These are phyloP conservation scores for Citrullus amarus DNA, from an alignment of 306 rosid genomes.

Conservation along the genomic window DNA sequence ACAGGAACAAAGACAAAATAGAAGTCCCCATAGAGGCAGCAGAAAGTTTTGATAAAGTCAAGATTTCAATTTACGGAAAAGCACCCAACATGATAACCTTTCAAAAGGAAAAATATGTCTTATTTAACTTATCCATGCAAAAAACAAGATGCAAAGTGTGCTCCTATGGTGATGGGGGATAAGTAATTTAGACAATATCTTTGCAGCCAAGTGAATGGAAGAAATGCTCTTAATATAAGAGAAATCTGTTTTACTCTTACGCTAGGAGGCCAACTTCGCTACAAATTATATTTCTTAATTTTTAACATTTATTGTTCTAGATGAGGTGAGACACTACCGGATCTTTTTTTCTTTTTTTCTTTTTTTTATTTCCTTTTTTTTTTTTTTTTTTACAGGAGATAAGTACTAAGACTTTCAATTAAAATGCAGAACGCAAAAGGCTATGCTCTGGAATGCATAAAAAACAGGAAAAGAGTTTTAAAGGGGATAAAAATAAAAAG, in stretches of 20 bases:
- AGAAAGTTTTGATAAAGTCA: background rate
- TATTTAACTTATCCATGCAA: background rate
- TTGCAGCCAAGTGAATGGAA: background rate
- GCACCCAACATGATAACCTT: background rate
- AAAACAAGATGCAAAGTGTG: background rate
- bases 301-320: background rate
- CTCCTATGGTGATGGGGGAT: background rate
- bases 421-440: background rate
- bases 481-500: background rate
- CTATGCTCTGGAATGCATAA: background rate
- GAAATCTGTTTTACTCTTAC: background rate
- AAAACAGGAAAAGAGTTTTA: too few species aligned
- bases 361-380: background rate
- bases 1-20: background rate
- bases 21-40: background rate
- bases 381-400: background rate
- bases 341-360: background rate
- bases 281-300: background rate
- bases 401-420: background rate
- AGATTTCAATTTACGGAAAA: background rate
- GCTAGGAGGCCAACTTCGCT: background rate
- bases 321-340: background rate
- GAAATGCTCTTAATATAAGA: background rate
- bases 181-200: background rate
- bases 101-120: background rate